Evolutionary conservation across 768 basidiomycete genomes (phyloP).

Genomic region (Chlorophyllum brunneum): DNA sequence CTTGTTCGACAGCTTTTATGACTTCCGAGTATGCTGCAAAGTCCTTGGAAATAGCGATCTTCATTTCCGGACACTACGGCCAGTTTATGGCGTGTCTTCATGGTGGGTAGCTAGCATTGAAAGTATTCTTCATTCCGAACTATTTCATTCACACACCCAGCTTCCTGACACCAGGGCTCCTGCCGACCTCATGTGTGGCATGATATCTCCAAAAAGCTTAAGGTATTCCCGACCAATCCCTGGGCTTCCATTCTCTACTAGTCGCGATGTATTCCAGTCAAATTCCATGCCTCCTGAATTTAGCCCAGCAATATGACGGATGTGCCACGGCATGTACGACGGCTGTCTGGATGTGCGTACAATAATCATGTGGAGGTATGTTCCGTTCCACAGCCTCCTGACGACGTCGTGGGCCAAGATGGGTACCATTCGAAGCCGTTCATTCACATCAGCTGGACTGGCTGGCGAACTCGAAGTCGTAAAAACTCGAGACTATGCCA

Average conservation of each 20-base stretch:
- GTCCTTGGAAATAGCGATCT: conserved; percentile 5
- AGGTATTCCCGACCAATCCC: conserved; percentile 6
- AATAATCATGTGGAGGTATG: too few species aligned
- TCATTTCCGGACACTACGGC: conserved; percentile 4
- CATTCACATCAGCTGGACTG: too few species aligned
- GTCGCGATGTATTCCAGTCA: background rate
- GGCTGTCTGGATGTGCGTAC: too few species aligned
- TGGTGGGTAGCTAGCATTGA: background rate
- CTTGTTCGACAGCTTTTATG: background rate
- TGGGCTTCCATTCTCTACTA: background rate
- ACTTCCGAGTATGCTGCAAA: background rate
- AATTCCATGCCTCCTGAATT: background rate
- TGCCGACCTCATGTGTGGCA: conserved; percentile 1
- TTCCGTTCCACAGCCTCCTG: too few species aligned
- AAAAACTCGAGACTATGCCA: too few species aligned
- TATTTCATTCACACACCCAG: background rate
- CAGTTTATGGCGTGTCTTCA: background rate
- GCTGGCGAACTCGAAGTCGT: too few species aligned
- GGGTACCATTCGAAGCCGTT: too few species aligned
- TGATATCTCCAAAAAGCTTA: conserved; percentile 1
- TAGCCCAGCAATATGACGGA: too few species aligned
- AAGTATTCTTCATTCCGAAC: background rate
- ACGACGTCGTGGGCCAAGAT: too few species aligned
- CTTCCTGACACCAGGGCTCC: background rate
- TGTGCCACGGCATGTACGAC: too few species aligned